Base-by-base conservation (phyloP, 805 yeast species). In the Wickerhamiella domercqiae region DNA sequence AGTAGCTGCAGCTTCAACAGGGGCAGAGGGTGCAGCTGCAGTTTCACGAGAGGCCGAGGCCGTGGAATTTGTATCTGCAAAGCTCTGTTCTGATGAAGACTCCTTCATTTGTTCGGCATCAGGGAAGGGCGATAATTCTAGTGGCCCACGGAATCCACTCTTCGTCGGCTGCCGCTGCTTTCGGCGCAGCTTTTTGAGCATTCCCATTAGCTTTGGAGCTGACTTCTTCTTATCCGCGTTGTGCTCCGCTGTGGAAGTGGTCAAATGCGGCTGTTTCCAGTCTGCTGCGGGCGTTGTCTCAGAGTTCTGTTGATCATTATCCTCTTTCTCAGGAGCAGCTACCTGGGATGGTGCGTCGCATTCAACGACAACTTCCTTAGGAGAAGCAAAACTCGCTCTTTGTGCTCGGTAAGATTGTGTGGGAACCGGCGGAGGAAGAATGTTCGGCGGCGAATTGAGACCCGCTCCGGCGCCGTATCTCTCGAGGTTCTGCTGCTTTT, bases 401-500 rank as follows among this genome's bases (percentile, higher is more conserved):
- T n/a, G n/a, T n/a, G n/a, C n/a, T n/a, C n/a, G n/a, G n/a, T n/a
- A n/a, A n/a, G n/a, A n/a, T n/a, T n/a, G n/a, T n/a, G 26, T 24
- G 11, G 26, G 26, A 9, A 24, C 26, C 13, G 26, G 26, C 2
- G 44, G 40, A 3, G 38, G 37, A 11, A 38, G 34, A 11, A 36
- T 37, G n/a, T 32, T 41, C 1, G 41, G 39, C 2, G 39, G 46
- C 19, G 9, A 14, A 16, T 35, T 37, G 26, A n/a, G 5, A 34
- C 32, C 39, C 29, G 32, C 39, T 5, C 47, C 37, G 16, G 25
- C 5, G 22, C 45, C 43, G 30, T 44, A 41, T 6, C 38, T 31
- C 20, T 39, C 43, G 5, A 29, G 37, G n/a, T 36, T 33, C 26
- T 44, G 45, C 22, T 33, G 40, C 32, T 42, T 40, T 31, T 44